A percentile compares a stretch with the other conserved stretches of the same genome.
These are phyloP conservation scores for Avena insularis DNA, from an alignment of 176 grass and related monocot genomes.

Conservation along the genomic window DNA sequence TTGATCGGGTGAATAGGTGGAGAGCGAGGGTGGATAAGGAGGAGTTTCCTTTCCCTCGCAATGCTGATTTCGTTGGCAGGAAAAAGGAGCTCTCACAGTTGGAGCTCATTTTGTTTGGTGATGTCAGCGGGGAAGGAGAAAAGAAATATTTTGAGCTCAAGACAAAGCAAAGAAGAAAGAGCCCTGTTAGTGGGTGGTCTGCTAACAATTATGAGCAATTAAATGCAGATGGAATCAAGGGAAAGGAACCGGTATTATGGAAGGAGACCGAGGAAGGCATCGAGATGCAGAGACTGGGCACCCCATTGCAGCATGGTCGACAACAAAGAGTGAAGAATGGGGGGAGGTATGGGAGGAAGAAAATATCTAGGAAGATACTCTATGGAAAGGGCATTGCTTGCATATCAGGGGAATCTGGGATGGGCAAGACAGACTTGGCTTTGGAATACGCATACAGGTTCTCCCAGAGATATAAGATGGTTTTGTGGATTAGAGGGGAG, in stretches of 20 bases:
- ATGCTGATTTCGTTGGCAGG: slow-evolving; percentile 79
- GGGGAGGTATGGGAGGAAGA: slow-evolving; percentile 57
- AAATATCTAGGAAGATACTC: slow-evolving; percentile 77
- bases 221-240: slow-evolving; percentile 68
- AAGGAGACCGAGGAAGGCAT: slow-evolving; percentile 95
- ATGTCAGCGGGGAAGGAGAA: slow-evolving; percentile 89
- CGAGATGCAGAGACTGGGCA: slow-evolving; percentile 88
- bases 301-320: slow-evolving; percentile 49
- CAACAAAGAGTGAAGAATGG: slow-evolving; percentile 58
- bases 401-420: slow-evolving; percentile 93
- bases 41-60: slow-evolving; percentile 88
- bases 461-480: slow-evolving; percentile 91
- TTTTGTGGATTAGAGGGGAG: slow-evolving; percentile 95
- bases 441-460: slow-evolving; percentile 95
- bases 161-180: slow-evolving; percentile 69
- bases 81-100: slow-evolving; percentile 94
- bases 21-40: slow-evolving; percentile 82
- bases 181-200: slow-evolving; percentile 43
- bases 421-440: slow-evolving; percentile 93
- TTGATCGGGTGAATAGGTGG: slow-evolving; percentile 87
- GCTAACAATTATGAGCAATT: slow-evolving; percentile 53
- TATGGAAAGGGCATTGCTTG: slow-evolving; percentile 98
- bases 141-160: slow-evolving; percentile 93
- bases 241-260: slow-evolving; percentile 89
- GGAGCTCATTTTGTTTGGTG: slow-evolving; percentile 94